These are phyloP conservation scores for Colletotrichum siamense DNA, from an alignment of 2,329 filamentous ascomycete genomes.

Conservation along the genomic window DNA sequence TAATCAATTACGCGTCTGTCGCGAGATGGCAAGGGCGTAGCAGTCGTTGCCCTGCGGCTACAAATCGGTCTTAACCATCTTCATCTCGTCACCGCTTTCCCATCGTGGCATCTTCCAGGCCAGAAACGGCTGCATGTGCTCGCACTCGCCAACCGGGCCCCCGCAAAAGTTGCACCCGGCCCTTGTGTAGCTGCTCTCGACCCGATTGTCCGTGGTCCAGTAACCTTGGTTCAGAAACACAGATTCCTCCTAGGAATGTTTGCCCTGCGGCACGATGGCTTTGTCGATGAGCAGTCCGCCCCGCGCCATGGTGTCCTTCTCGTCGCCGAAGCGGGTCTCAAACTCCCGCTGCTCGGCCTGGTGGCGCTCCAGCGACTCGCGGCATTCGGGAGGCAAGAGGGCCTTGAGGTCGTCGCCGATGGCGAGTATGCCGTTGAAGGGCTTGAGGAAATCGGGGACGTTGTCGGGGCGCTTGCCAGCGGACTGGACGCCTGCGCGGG, in stretches of 20 bases:
- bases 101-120: neutral
- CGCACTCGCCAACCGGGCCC: neutral
- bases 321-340: conserved; percentile 77
- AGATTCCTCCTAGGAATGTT: conserved; percentile 9
- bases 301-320: conserved; percentile 62
- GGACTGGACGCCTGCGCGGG: conserved; percentile 50
- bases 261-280: conserved; percentile 60
- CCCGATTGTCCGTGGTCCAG: neutral
- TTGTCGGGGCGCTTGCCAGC: conserved; percentile 40
- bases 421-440: conserved; percentile 67
- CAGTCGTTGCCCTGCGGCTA: neutral
- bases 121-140: neutral
- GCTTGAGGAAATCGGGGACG: conserved; percentile 49
- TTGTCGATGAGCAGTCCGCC: conserved; percentile 66
- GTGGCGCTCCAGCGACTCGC: conserved; percentile 73
- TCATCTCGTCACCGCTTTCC: neutral
- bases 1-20: neutral
- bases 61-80: neutral
- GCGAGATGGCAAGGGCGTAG: neutral
- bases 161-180: neutral
- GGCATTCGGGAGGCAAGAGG: conserved; percentile 73
- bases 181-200: neutral
- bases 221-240: neutral
- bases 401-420: conserved; percentile 70
- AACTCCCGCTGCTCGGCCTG: conserved; percentile 70